Evolutionary conservation across 2,329 filamentous ascomycete genomes (phyloP), one percentile per base, ranked within the genome.

Genomic region (Phymatotrichopsis omnivora): DNA sequence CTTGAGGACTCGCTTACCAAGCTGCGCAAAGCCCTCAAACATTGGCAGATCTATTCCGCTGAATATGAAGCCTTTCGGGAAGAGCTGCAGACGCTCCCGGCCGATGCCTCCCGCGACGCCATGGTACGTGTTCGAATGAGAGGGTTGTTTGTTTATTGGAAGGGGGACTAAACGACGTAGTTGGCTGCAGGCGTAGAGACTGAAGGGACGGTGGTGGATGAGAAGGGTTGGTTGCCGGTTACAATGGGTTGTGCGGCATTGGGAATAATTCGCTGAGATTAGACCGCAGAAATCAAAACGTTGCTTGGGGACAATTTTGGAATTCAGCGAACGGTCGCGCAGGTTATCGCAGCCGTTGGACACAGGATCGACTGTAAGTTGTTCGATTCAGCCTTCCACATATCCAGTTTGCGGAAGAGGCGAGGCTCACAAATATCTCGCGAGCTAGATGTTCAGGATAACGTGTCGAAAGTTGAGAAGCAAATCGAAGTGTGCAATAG

Each of bases 31-130:
- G 79, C 82, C 5, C 71, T 96, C 42, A 77, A 78, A 52, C 81
- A 93, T 66, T 98, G 89, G 89, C 82, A 84, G 54, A 80, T 79
- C 43, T 93, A 84, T 75, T 87, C 93, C 62, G 77, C 82, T 36
- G 89, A 96, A 62, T 96, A 96, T 63, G 85, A 94, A 61, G 76
- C 80, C 19, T 71, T 96, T 51, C 86, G 83, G 61, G 85, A 93
- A 61, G 85, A 93, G 58, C 74, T 96, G 23, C 65, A 76, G 41
- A 68, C 67, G 3, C 61, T 80, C 20, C 62, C 70, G 27, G 62
- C 68, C 31, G 65, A 68, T 39, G 63, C 73, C 44, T 64, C 66
- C 23, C 65, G 67, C 5, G 64, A 73, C 14, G 72, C 77, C 22
- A 71, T 86, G 22, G 66, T 72, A 6, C 65, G 65, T 23, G 12